Percentiles rank a stretch among this genome's conserved stretches.
phyloP scores from a whole-genome alignment of 306 rosid species.

The Castanea crenata region DNA sequence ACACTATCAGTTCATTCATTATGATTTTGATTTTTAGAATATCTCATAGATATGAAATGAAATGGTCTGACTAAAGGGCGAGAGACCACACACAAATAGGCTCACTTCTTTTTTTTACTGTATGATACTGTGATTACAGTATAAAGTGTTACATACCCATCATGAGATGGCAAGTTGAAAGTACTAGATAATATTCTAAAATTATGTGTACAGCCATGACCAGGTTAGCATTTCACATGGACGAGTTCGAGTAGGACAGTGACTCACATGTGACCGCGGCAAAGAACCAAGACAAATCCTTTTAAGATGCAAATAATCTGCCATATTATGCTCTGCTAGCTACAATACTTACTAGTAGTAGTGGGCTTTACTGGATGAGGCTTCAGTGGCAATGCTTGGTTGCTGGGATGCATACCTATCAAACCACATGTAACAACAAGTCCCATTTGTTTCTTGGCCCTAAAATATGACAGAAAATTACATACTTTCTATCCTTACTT shows the following conservation, averaged over 20 bases:
- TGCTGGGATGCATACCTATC: conserved; percentile 35
- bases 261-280: conserved; percentile 40
- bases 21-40: no score
- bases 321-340: conserved; percentile 17
- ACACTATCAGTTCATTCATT: no score
- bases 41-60: no score
- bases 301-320: conserved; percentile 27
- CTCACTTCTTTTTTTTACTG: no score
- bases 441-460: conserved; percentile 6
- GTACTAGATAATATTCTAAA: neutral
- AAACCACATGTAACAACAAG: conserved; percentile 12
- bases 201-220: conserved; percentile 39
- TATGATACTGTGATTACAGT: no score
- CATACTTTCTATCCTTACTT: neutral
- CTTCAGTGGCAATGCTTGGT: conserved; percentile 22
- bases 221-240: conserved; percentile 55
- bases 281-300: conserved; percentile 29
- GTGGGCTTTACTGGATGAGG: conserved; percentile 21
- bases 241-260: conserved; percentile 14
- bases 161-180: neutral
- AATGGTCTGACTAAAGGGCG: no score
- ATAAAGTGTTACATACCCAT: neutral
- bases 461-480: neutral
- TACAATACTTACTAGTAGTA: neutral
- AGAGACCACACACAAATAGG: no score